Evolutionary conservation across 768 basidiomycete genomes (phyloP).

Genomic region (Rhizopogon roseolus): DNA sequence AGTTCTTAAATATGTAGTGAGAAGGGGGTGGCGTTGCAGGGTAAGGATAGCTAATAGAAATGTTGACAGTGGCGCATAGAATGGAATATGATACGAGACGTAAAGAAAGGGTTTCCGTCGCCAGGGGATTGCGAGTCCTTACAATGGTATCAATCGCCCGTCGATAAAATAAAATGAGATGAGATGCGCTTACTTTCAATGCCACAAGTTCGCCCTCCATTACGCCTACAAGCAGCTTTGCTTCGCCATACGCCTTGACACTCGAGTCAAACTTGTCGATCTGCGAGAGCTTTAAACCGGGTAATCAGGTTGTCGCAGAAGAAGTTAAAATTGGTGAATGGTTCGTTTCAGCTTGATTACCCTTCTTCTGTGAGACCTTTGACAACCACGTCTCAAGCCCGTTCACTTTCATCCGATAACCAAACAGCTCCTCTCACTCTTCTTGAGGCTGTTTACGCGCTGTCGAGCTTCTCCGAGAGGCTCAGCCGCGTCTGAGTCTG

Average conservation of each 20-base stretch:
- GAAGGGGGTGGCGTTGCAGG: no score
- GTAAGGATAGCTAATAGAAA: no score
- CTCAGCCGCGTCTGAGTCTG: conserved; percentile 88
- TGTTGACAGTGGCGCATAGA: no score
- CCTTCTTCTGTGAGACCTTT: conserved; percentile 73
- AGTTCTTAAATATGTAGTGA: conserved; percentile 95
- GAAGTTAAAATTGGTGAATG: conserved; percentile 88
- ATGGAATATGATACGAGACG: no score
- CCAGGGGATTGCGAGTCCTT: no score
- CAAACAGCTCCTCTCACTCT: conserved; percentile 64
- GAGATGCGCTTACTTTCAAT: conserved; percentile 65
- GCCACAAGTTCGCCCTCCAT: conserved; percentile 89
- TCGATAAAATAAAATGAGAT: neutral
- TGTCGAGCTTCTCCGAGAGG: conserved; percentile 86
- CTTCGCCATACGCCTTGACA: conserved; percentile 75
- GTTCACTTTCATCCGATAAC: conserved; percentile 53
- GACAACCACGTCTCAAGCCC: conserved; percentile 78
- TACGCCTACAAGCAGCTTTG: conserved; percentile 80
- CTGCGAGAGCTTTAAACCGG: conserved; percentile 78
- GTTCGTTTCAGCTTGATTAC: conserved; percentile 80
- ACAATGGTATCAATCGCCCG: no score
- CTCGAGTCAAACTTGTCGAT: conserved; percentile 90
- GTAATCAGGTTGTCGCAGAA: conserved; percentile 94
- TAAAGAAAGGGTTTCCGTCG: no score
- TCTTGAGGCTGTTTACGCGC: conserved; percentile 54